phyloP scores from a whole-genome alignment of 257 asterid species.

The Coffea canephora region DNA sequence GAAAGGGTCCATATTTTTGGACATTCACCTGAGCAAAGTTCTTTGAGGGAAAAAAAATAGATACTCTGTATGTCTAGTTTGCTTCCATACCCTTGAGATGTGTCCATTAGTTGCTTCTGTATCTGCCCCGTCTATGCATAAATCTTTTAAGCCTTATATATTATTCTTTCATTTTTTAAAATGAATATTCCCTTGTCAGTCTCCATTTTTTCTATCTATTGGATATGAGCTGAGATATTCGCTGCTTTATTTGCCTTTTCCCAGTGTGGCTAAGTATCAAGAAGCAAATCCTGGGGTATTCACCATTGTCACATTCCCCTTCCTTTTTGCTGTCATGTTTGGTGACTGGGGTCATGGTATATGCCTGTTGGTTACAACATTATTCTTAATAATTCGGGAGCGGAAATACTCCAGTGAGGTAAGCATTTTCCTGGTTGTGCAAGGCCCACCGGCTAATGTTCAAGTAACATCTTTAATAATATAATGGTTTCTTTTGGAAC shows the following conservation, averaged over 20 bases:
- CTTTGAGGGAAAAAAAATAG: not conserved
- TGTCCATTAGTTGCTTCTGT: not conserved
- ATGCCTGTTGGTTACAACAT: conserved; percentile 82
- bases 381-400: conserved; percentile 63
- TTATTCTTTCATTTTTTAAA: not conserved
- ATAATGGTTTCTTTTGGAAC: too few species aligned
- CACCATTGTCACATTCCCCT: conserved; percentile 96
- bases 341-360: conserved; percentile 99
- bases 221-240: conserved; percentile 8
- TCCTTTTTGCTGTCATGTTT: conserved; percentile 98
- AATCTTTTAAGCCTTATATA: not conserved
- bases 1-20: not conserved
- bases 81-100: too few species aligned
- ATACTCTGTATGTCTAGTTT: not conserved
- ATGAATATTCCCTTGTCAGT: not conserved
- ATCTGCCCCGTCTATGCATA: not conserved
- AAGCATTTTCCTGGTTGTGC: conserved; percentile 1
- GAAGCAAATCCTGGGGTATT: conserved; percentile 99
- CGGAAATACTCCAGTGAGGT: conserved; percentile 88
- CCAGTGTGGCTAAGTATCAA: conserved; percentile 97
- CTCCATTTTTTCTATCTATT: not conserved
- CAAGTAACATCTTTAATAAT: not conserved
- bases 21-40: not conserved
- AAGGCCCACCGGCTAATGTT: not conserved
- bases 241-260: conserved; percentile 32